phyloP scores from a whole-genome alignment of 2,329 filamentous ascomycete genomes.

The Ophiostoma piceae region DNA sequence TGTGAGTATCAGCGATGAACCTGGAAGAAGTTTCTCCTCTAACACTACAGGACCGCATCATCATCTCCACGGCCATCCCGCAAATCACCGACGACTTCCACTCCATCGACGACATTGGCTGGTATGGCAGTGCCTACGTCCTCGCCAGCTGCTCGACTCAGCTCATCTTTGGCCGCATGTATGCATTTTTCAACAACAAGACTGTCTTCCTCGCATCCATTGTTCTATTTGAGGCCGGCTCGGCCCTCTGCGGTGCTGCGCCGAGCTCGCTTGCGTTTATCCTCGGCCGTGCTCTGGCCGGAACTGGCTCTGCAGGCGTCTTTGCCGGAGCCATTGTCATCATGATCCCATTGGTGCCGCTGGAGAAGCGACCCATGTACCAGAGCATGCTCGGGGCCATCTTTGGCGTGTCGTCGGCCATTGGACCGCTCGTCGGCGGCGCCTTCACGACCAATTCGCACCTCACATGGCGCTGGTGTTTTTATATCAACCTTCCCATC shows the following conservation, averaged over 20 bases:
- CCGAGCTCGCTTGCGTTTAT: constrained; percentile 40
- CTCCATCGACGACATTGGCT: constrained; percentile 24
- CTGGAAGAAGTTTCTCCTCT: no score
- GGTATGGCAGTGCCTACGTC: constrained; percentile 25
- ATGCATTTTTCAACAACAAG: background rate
- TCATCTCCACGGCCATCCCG: constrained; percentile 34
- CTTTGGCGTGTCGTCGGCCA: constrained; percentile 37
- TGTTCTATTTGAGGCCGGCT: constrained; percentile 38
- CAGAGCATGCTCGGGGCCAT: constrained; percentile 37
- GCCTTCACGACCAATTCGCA: constrained; percentile 33
- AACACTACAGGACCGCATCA: constrained; percentile 33
- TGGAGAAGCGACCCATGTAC: constrained; percentile 35
- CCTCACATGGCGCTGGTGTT: constrained; percentile 39
- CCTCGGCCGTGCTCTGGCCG: constrained; percentile 40
- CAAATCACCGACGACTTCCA: constrained; percentile 24
- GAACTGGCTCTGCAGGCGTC: constrained; percentile 38
- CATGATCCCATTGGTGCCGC: constrained; percentile 35
- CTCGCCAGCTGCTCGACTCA: constrained; percentile 31
- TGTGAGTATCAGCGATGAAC: no score
- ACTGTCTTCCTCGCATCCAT: constrained; percentile 29
- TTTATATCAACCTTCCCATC: constrained; percentile 40
- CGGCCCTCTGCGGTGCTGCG: constrained; percentile 39
- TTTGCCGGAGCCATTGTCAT: constrained; percentile 37
- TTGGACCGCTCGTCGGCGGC: constrained; percentile 39
- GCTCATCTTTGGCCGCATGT: constrained; percentile 35